A percentile compares a stretch with the other conserved stretches of the same genome.
Conservation (phyloP, 352 stramenopile species). For the Phytophthora tubulina region DNA sequence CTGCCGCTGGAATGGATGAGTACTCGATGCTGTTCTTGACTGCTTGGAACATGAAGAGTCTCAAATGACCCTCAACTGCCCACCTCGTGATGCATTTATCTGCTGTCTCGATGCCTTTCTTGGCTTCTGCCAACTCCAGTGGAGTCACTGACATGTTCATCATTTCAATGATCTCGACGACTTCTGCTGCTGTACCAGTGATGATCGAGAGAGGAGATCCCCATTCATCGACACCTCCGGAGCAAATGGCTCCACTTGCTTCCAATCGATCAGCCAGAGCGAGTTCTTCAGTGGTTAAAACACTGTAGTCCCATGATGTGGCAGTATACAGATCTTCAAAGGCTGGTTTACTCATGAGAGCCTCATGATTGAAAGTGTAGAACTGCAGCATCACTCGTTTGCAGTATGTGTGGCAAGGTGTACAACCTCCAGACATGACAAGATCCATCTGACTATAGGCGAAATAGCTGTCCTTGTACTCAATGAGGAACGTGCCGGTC, state of each 20-base stretch:
- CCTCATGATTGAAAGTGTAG: constrained; percentile 24
- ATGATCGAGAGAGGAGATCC: constrained; percentile 36
- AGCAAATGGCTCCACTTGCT: constrained; percentile 36
- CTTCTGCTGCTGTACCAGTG: constrained; percentile 20
- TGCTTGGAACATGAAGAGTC: constrained; percentile 41
- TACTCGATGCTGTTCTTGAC: constrained; percentile 39
- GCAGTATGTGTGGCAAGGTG: constrained; percentile 29
- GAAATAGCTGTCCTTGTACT: constrained; percentile 47
- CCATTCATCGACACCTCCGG: constrained; percentile 39
- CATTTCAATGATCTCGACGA: constrained; percentile 26
- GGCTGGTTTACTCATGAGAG: constrained; percentile 38
- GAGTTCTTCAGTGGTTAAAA: constrained; percentile 15
- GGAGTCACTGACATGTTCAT: constrained; percentile 30
- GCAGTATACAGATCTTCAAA: constrained; percentile 38
- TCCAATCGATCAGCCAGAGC: constrained; percentile 27
- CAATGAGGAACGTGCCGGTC: constrained; percentile 39
- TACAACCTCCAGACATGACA: constrained; percentile 39
- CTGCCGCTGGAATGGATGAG: constrained; percentile 39
- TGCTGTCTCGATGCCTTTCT: constrained; percentile 23
- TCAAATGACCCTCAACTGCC: constrained; percentile 4
- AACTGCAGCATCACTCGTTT: constrained; percentile 26
- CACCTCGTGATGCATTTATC: constrained; percentile 32
- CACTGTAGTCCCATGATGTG: constrained; percentile 35
- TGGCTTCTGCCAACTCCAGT: constrained; percentile 21
- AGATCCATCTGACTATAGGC: constrained; percentile 41